Conservation (phyloP, 306 rosid species). For the Vigna unguiculata region DNA sequence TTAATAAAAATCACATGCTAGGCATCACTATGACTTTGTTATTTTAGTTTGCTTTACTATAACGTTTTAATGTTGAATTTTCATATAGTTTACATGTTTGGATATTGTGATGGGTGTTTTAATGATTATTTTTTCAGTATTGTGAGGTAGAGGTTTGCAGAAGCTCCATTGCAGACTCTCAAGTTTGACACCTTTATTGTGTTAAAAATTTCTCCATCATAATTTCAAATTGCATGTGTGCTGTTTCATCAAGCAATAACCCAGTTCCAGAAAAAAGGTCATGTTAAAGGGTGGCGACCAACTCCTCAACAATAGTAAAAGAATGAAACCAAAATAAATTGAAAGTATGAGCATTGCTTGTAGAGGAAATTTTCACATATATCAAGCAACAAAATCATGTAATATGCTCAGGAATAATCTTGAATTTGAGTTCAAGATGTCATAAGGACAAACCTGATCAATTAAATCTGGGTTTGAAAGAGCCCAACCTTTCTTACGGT, state of each 20-base stretch:
- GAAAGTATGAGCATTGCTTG: constrained; percentile 3
- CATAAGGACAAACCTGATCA: constrained; percentile 79
- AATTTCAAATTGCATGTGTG: not conserved
- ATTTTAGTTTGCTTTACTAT: not conserved
- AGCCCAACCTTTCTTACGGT: constrained; percentile 95
- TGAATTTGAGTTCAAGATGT: constrained; percentile 4
- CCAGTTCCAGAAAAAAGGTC: not conserved
- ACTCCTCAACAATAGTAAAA: constrained; percentile 20
- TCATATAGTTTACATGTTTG: not conserved
- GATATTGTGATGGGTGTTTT: not conserved
- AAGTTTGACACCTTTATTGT: not conserved
- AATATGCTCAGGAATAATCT: constrained; percentile 13
- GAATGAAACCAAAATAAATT: not conserved
- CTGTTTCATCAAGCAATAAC: not conserved
- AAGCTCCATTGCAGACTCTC: not conserved
- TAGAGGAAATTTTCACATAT: constrained; percentile 11
- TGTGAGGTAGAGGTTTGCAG: not conserved
- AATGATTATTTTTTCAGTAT: not conserved
- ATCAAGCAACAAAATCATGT: not conserved
- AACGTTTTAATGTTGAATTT: not conserved
- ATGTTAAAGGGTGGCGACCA: not conserved
- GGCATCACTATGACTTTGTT: not conserved
- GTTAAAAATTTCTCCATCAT: not conserved
- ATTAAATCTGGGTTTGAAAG: constrained; percentile 90
- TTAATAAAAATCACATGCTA: too few species aligned